Evolutionary conservation across 352 stramenopile genomes (phyloP).

Genomic region (Aphanomyces euteiches): DNA sequence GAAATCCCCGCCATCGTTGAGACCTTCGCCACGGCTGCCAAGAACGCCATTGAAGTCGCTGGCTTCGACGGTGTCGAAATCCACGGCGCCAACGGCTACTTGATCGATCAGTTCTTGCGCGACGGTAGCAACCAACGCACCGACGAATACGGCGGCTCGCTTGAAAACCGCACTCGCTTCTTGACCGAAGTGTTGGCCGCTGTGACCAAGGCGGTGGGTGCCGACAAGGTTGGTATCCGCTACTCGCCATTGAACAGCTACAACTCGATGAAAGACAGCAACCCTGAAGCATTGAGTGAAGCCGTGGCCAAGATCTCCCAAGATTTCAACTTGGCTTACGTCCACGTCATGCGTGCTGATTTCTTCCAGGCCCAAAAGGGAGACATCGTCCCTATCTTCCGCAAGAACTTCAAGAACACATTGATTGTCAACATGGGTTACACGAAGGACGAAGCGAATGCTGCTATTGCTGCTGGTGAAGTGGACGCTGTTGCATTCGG

Average conservation of each 20-base stretch:
- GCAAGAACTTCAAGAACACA: constrained; percentile 21
- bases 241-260: constrained; percentile 28
- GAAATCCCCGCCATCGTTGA: constrained; percentile 14
- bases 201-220: constrained; percentile 18
- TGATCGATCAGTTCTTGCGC: constrained; percentile 75
- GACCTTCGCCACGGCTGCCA: constrained; percentile 3
- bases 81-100: constrained; percentile 75
- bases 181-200: constrained; percentile 47
- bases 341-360: constrained; percentile 20
- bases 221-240: constrained; percentile 17
- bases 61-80: constrained; percentile 84
- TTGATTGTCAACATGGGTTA: constrained; percentile 27
- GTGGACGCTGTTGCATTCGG: constrained; percentile 22
- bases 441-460: constrained; percentile 22
- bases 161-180: constrained; percentile 62
- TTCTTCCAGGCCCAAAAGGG: constrained; percentile 28
- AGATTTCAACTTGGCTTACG: constrained; percentile 13
- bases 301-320: background rate
- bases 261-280: constrained; percentile 24
- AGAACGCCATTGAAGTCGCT: constrained; percentile 33
- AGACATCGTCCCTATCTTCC: constrained; percentile 17
- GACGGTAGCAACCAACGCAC: constrained; percentile 47
- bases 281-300: constrained; percentile 18
- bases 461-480: background rate
- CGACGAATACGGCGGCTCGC: constrained; percentile 55